A percentile compares a stretch with the other conserved stretches of the same genome.
Evolutionary conservation across 1,139 yeast genomes (phyloP).

Genomic region (Candida sp.): DNA sequence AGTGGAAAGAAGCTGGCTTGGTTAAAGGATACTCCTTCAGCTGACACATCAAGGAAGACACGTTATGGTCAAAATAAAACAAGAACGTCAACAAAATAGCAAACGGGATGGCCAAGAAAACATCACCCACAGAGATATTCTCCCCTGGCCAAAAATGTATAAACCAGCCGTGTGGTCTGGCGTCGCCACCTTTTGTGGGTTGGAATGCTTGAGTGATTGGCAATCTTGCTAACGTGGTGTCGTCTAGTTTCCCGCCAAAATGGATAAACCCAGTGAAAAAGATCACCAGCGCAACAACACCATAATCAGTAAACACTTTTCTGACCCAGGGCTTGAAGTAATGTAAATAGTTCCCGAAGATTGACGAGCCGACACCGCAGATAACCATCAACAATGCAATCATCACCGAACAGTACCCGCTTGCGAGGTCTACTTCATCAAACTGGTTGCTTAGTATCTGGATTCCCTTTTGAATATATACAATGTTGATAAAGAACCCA

Average conservation of each 20-base stretch:
- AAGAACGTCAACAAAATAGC: constrained; percentile 82
- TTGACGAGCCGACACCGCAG: constrained; percentile 69
- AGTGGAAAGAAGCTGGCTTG: constrained; percentile 92
- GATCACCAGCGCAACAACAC: constrained; percentile 80
- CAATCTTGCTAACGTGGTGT: constrained; percentile 56
- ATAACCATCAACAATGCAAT: constrained; percentile 75
- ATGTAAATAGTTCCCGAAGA: constrained; percentile 64
- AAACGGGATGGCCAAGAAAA: constrained; percentile 91
- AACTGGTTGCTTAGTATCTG: constrained; percentile 82
- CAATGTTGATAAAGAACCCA: constrained; percentile 88
- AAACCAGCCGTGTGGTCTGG: constrained; percentile 68
- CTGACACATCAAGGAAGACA: constrained; percentile 92
- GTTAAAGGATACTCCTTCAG: constrained; percentile 77
- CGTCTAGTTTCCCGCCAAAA: constrained; percentile 76
- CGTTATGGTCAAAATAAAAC: constrained; percentile 95
- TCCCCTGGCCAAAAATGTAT: constrained; percentile 74
- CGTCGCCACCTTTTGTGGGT: constrained; percentile 57
- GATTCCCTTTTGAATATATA: constrained; percentile 92
- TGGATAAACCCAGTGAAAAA: constrained; percentile 93
- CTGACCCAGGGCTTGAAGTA: constrained; percentile 64
- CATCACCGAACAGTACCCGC: constrained; percentile 79
- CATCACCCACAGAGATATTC: constrained; percentile 67
- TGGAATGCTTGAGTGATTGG: constrained; percentile 77
- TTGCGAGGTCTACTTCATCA: constrained; percentile 39
- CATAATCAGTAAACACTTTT: constrained; percentile 81